phyloP scores from a whole-genome alignment of 768 basidiomycete genomes.

The Lactifluus pinguis region DNA sequence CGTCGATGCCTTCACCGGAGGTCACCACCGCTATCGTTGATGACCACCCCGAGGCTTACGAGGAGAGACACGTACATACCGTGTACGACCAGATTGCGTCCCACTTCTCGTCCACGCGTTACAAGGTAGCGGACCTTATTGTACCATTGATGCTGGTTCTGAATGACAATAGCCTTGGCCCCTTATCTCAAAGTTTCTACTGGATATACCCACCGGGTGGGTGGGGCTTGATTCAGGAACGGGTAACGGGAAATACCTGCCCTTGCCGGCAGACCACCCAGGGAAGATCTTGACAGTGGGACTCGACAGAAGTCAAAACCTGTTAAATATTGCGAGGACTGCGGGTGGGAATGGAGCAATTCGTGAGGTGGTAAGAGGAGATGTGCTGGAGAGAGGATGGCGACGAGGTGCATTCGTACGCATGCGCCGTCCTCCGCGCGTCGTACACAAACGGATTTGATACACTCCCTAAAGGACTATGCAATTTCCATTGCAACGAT shows the following conservation, averaged over 20 bases:
- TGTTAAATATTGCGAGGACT: slow-evolving; percentile 66
- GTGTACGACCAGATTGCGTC: slow-evolving; percentile 80
- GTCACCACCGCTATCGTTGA: slow-evolving; percentile 29
- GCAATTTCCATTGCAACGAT: slow-evolving; percentile 97
- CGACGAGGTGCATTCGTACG: slow-evolving; percentile 68
- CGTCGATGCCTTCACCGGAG: slow-evolving; percentile 27
- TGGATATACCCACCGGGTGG: slow-evolving; percentile 62
- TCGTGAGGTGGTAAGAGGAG: slow-evolving; percentile 74
- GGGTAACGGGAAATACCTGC: slow-evolving; percentile 96
- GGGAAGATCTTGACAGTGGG: slow-evolving; percentile 66
- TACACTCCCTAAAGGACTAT: slow-evolving; percentile 59
- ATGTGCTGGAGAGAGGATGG: slow-evolving; percentile 69
- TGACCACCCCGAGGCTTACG: slow-evolving; percentile 50
- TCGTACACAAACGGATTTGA: background rate
- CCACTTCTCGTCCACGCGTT: slow-evolving; percentile 84
- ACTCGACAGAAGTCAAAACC: slow-evolving; percentile 71
- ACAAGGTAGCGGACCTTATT: slow-evolving; percentile 49
- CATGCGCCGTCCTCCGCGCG: slow-evolving; percentile 1
- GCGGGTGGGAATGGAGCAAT: slow-evolving; percentile 39
- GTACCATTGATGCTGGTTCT: background rate
- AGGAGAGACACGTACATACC: slow-evolving; percentile 66
- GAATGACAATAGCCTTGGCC: slow-evolving; percentile 68
- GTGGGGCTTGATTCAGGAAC: slow-evolving; percentile 92
- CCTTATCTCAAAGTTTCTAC: slow-evolving; percentile 67
- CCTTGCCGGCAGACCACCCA: slow-evolving; percentile 55